Evolutionary conservation across 1,284 basidiomycete species (phyloP), one percentile per base, ranked within the genome.

Genomic region (Ceratobasidium sp.): DNA sequence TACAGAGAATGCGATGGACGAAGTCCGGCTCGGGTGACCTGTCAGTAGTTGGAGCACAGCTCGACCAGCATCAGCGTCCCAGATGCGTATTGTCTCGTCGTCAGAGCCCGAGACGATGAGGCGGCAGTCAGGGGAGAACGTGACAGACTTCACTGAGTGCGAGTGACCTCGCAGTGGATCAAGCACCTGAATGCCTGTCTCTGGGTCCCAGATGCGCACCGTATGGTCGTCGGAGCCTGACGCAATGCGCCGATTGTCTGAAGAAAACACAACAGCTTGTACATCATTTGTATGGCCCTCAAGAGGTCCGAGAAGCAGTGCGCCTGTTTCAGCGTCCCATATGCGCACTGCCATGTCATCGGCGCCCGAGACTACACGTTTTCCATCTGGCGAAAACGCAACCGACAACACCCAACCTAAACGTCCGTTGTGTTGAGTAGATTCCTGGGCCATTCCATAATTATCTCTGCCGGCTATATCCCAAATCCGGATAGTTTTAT

Each of bases 401-500:
- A 1, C 17, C 71, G 50, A 12, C 0, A 2, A 33, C 33, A 33
- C 33, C 33, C 33, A n/a, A 1, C 61, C 10, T 38, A 64, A 23
- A n/a, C n/a, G 17, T 40, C 61, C 4, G 20, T 20, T 17, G 61
- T 64, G 38, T 4, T n/a, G 20, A 10, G 20, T 42, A 23, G 38
- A 12, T 17, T 44, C 52, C 23, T 56, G 7, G 6, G 26, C 12
- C n/a, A 26, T 26, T 13, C 7, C n/a, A 12, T 20, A 7, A 54
- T 56, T 26, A 23, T 9, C n/a, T 56, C 67, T 56, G 17, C 26
- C 70, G n/a, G 28, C 28, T 20, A 54, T 68, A 48, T 79, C 69
- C 78, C 78, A 79, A 10, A 79, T 26, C 17, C 77, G 59, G 7
- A 79, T 57, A 7, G 78, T 78, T 7, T 50, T 13, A 56, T 78